Conservation (phyloP, 768 basidiomycete species). For the Podaxis sp. region DNA sequence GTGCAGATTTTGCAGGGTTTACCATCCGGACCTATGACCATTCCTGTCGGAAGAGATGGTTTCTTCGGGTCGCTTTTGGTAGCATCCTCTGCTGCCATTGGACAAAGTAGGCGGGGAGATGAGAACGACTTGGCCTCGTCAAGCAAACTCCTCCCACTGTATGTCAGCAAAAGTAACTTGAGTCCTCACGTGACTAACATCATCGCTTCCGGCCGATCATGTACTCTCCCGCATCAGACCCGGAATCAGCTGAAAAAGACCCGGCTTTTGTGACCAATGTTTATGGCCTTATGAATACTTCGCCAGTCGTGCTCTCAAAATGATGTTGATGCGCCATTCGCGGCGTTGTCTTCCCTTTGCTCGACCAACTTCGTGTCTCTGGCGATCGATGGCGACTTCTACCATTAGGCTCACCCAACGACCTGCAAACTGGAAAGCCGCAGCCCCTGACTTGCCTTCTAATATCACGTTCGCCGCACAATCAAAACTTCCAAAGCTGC, state of each 20-base stretch:
- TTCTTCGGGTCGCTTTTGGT: constrained; percentile 4
- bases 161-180: not conserved
- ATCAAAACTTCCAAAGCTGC: constrained; percentile 60
- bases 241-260: constrained; percentile 7
- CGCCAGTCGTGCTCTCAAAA: not conserved
- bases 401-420: constrained; percentile 21
- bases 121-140: no score
- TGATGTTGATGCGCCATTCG: constrained; percentile 1
- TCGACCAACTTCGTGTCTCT: not conserved
- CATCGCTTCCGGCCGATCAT: not conserved
- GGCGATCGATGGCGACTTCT: constrained; percentile 20
- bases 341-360: not conserved
- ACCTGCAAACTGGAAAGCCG: constrained; percentile 66
- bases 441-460: constrained; percentile 51
- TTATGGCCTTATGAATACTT: not conserved
- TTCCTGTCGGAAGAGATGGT: constrained; percentile 58
- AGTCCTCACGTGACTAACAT: not conserved
- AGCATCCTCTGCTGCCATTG: constrained; percentile 1
- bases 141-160: not conserved
- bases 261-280: not conserved
- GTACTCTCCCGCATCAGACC: not conserved
- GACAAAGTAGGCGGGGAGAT: no score
- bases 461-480: constrained; percentile 67
- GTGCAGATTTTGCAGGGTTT: constrained; percentile 94
- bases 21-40: constrained; percentile 88